Base-by-base conservation (phyloP, 768 basidiomycete species). In the Lentinula sp. region DNA sequence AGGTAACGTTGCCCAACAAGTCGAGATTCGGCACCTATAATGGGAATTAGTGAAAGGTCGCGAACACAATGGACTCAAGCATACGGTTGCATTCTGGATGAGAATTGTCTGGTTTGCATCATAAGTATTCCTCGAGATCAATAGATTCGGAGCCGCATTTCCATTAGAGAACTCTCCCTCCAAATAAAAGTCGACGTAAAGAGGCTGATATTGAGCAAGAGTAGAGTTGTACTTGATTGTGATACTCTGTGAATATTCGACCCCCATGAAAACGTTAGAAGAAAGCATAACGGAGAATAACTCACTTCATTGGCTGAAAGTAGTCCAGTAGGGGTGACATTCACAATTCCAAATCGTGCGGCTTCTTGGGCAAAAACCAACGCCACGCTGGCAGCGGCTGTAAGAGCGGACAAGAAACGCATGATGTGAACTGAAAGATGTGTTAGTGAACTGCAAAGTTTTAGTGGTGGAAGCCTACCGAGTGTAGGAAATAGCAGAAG, bases 141-240 rank as follows among this genome's bases (percentile, higher is more conserved):
- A 49, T 2, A 59, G 37, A 21, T 34, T 48, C 0, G 57, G 57
- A 40, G 32, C 35, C 7, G 45, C 31, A 16, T 48, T 48, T 18
- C 45, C 48, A 39, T 59, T 50, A 5, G 57, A 48, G 21, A 46
- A 49, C 34, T 18, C 37, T 35, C 57, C 57, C 15, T 59, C 32
- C 45, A 59, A 3, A 32, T 48, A 48, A 32, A 59, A 59, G 45
- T 59, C 57, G 46, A 59, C 46, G 57, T 48, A 59, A 21, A 48
- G 31, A 40, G 57, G 57, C 11, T 59, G 57, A 40, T 59, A 10
- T n/a, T 23, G 16, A 11, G 57, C 57, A 49, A 50, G 45, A 9
- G 45, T 48, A 16, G 57, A 48, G 46, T 59, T 59, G 45, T 59
- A 59, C 15, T 1, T 35, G 18, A 59, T 45, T 28, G 57, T 49